Base-by-base conservation (phyloP, 306 rosid genomes). In the Trifolium pratense region DNA sequence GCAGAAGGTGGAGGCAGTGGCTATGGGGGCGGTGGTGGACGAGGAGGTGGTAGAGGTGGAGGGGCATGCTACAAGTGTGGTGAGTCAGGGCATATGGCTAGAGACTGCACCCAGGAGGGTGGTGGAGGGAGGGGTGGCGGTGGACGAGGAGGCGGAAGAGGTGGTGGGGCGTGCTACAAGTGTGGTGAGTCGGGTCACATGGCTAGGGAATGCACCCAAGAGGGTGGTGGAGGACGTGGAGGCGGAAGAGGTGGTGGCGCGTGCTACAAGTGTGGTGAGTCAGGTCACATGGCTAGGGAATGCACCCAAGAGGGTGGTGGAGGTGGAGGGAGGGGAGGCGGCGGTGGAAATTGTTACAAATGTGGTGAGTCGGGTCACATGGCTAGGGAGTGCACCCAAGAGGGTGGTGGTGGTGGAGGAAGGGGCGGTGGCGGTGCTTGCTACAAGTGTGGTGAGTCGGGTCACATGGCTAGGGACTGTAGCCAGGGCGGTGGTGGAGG, bases 261-360 rank as follows among this genome's bases (percentile, higher is more conserved):
- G 1, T 63, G 69, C 69, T 63, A 10, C 69, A 63, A 63, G 5
- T 63, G 69, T 37, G 69, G 69, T 6, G 69, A 63, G n/a, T 63
- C 69, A 0, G 69, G 69, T 63, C 69, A 63, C 49, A 63, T 63
- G 69, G 16, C 69, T 63, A 63, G 69, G 69, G 69, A 63, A 0
- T 63, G 69, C 69, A 63, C 26, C 16, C 69, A 63, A 29, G 32
- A 42, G 5, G 29, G 69, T 37, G 69, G 69, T 37, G 69, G 69
- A 17, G 49, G 68, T 5, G 68, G 68, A 34, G 21, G 66, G 1
- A 8, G 66, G 4, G 45, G 67, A 2, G 31, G 32, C 7, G 32
- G 61, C 21, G 68, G 68, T 10, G 68, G 68, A 4, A 15, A n/a
- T 0, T 63, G 68, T 29, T 63, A 17, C 49, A 63, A 63, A 0